Evolutionary conservation across 768 basidiomycete genomes (phyloP), one percentile per base, ranked within the genome.

Genomic region (Ramaria sp.): DNA sequence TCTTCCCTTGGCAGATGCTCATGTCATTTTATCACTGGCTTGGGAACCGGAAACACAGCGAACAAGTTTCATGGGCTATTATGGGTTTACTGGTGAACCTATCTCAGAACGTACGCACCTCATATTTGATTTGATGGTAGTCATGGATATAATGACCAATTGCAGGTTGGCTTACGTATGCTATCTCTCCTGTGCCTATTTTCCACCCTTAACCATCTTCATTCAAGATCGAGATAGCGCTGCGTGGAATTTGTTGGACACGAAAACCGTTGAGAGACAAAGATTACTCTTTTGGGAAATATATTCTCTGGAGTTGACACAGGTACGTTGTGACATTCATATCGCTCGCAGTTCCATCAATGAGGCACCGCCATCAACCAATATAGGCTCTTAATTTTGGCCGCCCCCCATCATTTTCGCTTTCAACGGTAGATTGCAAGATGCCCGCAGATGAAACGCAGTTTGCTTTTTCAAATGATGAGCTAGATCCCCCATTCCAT

Each of bases 221-320:
- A 47, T 44, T 41, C 22, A 8, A 87, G 83, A 85, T 63, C 78
- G 84, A 45, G 83, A 86, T 58, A 81, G 80, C 56, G 73, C 72
- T 13, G 68, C 78, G 52, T 85, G 83, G 83, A 76, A 71, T 1
- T 55, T 44, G 24, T 66, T 88, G n/a, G 70, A 77, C 5, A 67
- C 75, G 1, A 78, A 78, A 62, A 75, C 80, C 59, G 79, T 87
- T 0, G 75, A 83, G 57, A 69, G 84, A 27, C 74, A 86, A 8
- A 76, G 85, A 3, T 69, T 81, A 30, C 67, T 86, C 9, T 88
- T 89, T 67, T 89, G 86, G 86, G 83, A 88, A 62, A 70, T 87
- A 9, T 88, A 85, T 59, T 72, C 82, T 18, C 79, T 81, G 0
- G 86, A 88, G 59, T 70, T 76, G 3, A 88, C 82, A 81, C 71